Percentiles rank a stretch among this genome's conserved stretches.
phyloP scores from a whole-genome alignment of 176 grass and related monocot species.

The Paspalum notatum region DNA sequence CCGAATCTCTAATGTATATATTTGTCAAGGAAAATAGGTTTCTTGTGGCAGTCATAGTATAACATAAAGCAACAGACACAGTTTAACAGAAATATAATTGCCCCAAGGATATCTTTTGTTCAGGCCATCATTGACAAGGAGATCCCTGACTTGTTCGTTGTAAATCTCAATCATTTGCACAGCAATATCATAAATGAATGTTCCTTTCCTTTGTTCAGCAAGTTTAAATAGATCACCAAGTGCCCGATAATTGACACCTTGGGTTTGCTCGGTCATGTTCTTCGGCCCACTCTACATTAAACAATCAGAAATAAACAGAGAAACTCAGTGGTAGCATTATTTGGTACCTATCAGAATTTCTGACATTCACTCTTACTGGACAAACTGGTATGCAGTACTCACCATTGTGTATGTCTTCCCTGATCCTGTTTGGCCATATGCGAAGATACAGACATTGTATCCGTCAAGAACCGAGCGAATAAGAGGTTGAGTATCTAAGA shows the following conservation, averaged over 20 bases:
- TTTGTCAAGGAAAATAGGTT: constrained; percentile 70
- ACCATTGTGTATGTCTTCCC: constrained; percentile 99
- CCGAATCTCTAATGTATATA: constrained; percentile 86
- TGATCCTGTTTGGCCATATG: constrained; percentile 98
- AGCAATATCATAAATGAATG: constrained; percentile 86
- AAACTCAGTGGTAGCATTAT: not conserved
- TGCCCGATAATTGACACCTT: constrained; percentile 94
- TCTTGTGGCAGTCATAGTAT: not conserved
- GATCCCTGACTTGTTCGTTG: constrained; percentile 98
- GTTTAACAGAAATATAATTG: constrained; percentile 35
- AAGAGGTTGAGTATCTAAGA: constrained; percentile 95
- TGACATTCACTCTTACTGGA: constrained; percentile 12
- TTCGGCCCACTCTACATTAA: constrained; percentile 87
- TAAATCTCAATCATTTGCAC: constrained; percentile 99
- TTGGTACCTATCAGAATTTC: constrained; percentile 9
- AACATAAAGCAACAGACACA: constrained; percentile 31
- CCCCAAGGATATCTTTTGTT: constrained; percentile 97
- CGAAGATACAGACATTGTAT: constrained; percentile 99
- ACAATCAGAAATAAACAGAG: constrained; percentile 34
- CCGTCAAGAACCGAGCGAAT: constrained; percentile 98
- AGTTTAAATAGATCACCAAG: constrained; percentile 90
- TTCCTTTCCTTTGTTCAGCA: constrained; percentile 83
- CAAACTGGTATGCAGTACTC: constrained; percentile 19
- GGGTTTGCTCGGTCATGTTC: constrained; percentile 84
- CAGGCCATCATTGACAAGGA: constrained; percentile 80